Evolutionary conservation across 1,284 basidiomycete genomes (phyloP), one percentile per base, ranked within the genome.

Genomic region (Sporisorium graminicola): DNA sequence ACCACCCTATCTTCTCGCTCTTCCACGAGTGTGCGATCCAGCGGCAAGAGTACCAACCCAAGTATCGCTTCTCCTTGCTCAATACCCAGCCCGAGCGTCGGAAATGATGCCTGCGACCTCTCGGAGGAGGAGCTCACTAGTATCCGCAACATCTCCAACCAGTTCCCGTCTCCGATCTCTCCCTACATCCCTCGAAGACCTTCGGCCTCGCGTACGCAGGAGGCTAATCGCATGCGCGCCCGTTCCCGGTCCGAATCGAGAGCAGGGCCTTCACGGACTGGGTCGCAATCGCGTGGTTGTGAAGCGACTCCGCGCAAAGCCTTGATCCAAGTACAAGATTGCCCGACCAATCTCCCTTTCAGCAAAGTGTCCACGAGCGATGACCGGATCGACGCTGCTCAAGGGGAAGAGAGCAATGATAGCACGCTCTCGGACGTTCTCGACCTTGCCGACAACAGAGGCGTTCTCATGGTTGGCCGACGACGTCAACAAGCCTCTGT

Each of bases 341-440:
- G 40, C 26, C 26, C 56, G 20, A 37, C 43, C 29, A 20, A 65
- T 13, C 9, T 22, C 13, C 46, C 35, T 2, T 42, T 37, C 47
- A 42, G 47, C 18, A 31, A 53, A 10, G 40, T 57, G 12, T 31
- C 37, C 20, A 40, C 42, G 16, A 18, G 27, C 14, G 24, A 44
- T n/a, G 35, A 40, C 5, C 26, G 6, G 2, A 22, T 22, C n/a
- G 20, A 18, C 35, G 20, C n/a, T n/a, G n/a, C 33, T 22, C 24
- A 57, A 35, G 68, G 62, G 20, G 60, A 59, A 16, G 58, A 58
- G 12, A 64, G 50, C 42, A 58, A 52, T 31, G 75, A 77, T 22
- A 58, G 59, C 20, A 58, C 57, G 2, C 65, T 74, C 5, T 70
- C 66, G 3, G 64, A 74, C 8, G 67, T 77, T 8, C 67, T 77